Evolutionary conservation across 1,284 basidiomycete genomes (phyloP), one percentile per base, ranked within the genome.

Genomic region (Ustilago nuda): DNA sequence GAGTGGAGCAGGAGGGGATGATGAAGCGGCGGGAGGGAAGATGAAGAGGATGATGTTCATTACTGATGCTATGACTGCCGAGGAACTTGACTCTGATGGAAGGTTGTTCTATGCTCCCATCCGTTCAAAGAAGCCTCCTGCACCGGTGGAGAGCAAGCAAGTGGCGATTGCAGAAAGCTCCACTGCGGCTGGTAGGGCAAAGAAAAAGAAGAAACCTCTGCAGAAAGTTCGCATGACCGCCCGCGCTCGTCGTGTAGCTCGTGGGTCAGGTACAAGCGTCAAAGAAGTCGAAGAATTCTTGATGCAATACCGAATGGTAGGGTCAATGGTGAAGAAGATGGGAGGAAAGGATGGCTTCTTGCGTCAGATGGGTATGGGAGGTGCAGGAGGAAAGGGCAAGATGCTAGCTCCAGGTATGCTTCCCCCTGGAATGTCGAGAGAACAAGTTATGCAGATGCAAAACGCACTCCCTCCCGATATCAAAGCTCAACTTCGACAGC

Each of bases 41-140:
- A 92, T 99, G 91, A 98, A 98, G 88, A 92, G 95, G 72, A 95
- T 99, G 93, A 93, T 98, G 78, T 99, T 93, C 88, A 98, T 99
- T 85, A 98, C 94, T 27, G 96, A 99, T 87, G 94, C 93, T 82
- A 99, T 99, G 96, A 94, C 94, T 46, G 90, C 92, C 17, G 88
- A 88, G 62, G 97, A 99, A 87, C 91, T 99, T 63, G 95, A 99
- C 87, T 96, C 94, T n/a, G 96, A 99, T 85, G 97, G 96, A 2
- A 70, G 75, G n/a, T 55, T 80, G 53, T 85, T 85, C 43, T 78
- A 65, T 11, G 64, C 65, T 15, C 83, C 82, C 0, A 56, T 84
- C 27, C 67, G 72, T 19, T 70, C 70, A 54, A 78, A 75, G 56
- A 57, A 62, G 43, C 55, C 63, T 35, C 63, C 65, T 32, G 50